A percentile compares a stretch with the other conserved stretches of the same genome.
Evolutionary conservation across 768 basidiomycete genomes (phyloP).

Genomic region (Collybia mongolica): DNA sequence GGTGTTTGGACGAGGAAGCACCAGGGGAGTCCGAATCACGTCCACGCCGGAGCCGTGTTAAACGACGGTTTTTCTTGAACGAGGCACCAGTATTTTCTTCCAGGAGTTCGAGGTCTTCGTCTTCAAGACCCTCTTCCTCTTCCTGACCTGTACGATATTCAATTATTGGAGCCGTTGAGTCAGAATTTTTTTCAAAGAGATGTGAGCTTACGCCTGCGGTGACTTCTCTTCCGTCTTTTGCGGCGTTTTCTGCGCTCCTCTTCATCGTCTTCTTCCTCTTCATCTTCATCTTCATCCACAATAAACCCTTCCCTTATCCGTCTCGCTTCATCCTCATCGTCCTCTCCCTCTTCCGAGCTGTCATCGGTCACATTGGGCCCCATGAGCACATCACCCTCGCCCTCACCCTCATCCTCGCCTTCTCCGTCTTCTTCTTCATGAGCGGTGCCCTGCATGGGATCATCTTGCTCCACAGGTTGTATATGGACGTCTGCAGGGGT

Average conservation of each 20-base stretch:
- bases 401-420: conserved; percentile 43
- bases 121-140: conserved; percentile 76
- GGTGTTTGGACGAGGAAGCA: conserved; percentile 59
- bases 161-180: not conserved
- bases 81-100: conserved; percentile 88
- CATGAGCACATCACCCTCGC: conserved; percentile 54
- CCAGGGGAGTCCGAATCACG: conserved; percentile 69
- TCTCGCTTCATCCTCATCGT: conserved; percentile 85
- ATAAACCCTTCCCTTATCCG: conserved; percentile 88
- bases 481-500: conserved; percentile 30
- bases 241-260: conserved; percentile 58
- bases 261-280: conserved; percentile 73
- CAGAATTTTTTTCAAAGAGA: conserved; percentile 3
- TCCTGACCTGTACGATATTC: conserved; percentile 30
- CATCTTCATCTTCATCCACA: conserved; percentile 86
- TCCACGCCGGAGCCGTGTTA: conserved; percentile 71
- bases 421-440: conserved; percentile 46
- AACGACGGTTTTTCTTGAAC: conserved; percentile 65
- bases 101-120: conserved; percentile 87
- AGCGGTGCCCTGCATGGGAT: conserved; percentile 57
- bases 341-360: conserved; percentile 88
- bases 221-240: conserved; percentile 67
- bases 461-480: conserved; percentile 33
- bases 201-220: conserved; percentile 46
- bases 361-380: conserved; percentile 59